Evolutionary conservation across 768 basidiomycete genomes (phyloP), one percentile per base, ranked within the genome.

Genomic region (Naematelia aurantialba): DNA sequence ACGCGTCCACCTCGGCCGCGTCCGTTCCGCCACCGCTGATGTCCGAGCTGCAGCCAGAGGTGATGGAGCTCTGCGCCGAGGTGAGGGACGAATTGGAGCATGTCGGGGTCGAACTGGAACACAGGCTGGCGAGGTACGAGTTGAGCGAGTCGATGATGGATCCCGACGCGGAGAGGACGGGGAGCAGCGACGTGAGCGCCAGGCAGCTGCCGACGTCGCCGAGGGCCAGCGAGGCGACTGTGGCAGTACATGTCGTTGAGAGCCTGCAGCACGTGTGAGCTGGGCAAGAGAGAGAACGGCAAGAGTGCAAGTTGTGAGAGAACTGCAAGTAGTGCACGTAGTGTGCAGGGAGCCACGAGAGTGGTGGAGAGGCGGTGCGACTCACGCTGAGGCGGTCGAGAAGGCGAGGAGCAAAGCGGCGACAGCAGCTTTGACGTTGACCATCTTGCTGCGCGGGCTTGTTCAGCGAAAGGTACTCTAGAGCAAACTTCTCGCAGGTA

Each of bases 81-180:
- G 67, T 56, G 3, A 76, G 53, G 12, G 72, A 72, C 2, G 61
- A 39, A 57, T 72, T 72, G 29, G 60, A 54, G 51, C 70, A 73
- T 30, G 55, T 58, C 11, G 70, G 60, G 5, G 74, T 75, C 29
- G 52, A 49, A n/a, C 58, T 54, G 2, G 62, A 51, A 55, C 75
- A 76, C 24, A 76, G 62, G 1, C 65, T 64, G 45, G 49, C 50
- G 34, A 76, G 64, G 59, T 75, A 75, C 29, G 61, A 59, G 62
- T 73, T 73, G 25, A 76, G 49, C 0, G 70, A 56, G n/a, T 54
- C 34, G 49, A 72, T 60, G 57, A 76, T 60, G 5, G 71, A 72
- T 14, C 70, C 69, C 3, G 34, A 13, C 60, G 65, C 22, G 13
- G 45, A 52, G 46, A 72, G 47, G 53, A 73, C 60, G 8, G 63